Evolutionary conservation across 805 yeast species (phyloP), one percentile per base, ranked within the genome.

Genomic region (Schwanniomyces yamadae): DNA sequence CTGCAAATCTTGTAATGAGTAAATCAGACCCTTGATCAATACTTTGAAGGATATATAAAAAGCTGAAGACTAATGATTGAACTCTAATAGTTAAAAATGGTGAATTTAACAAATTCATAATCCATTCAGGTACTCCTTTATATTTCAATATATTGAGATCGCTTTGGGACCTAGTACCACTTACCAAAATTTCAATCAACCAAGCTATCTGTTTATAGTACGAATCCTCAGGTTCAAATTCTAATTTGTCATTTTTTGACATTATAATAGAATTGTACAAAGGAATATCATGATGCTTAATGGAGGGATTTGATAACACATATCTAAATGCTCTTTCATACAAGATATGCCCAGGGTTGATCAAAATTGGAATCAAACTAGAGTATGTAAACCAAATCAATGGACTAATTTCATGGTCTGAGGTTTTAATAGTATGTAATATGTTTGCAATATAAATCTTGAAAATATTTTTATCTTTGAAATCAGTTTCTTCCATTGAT

Each of bases 241-340:
- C 59, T 9, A 46, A 37, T 11, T 56, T 59, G 11, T 48, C 52
- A 12, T 40, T 45, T n/a, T 44, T 35, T 12, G 55, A 45, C 46
- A 37, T 50, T 37, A 63, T 55, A 6, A 77, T 66, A 3, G 61
- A 35, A 23, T 57, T 61, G 50, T 59, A 71, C 28, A 77, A 48
- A 3, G 83, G 82, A 28, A 77, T 49, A 17, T 71, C 78, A 34
- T 47, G 52, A 5, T 51, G 34, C 41, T 61, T 61, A 31, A 73
- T 50, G 11, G 52, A 55, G 3, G 86, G 81, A 24, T 77, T 75
- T 4, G 76, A 61, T 23, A 87, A 61, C 8, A 89, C 68, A 72
- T 80, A 87, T 40, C 82, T 73, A 48, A 71, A 77, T 0, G 78
- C 77, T 45, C 78, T 77, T 44, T 89, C 96, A 56, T 82, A 85